Base-by-base conservation (phyloP, 75 land plant species). In the Isoetes taiwanensis region DNA sequence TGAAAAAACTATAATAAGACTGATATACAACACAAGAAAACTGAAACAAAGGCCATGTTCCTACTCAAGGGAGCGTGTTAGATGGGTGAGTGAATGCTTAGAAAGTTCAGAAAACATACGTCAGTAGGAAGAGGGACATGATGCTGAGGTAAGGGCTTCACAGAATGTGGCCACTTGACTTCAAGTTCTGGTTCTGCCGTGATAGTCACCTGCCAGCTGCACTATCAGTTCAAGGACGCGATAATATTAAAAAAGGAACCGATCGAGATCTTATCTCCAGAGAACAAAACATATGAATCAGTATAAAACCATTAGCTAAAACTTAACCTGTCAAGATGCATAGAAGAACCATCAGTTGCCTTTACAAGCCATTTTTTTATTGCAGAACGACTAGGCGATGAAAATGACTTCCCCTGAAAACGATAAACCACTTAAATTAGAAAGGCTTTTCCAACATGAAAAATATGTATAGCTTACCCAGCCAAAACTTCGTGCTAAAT, bases 401-500 rank as follows among this genome's bases (percentile, higher is more conserved):
- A 78, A 46, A 87, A 87, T 8, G 94, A 73, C 28, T 78, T 86
- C 35, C 88, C 88, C 94, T 87, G 72, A 11, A 35, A 8, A 40
- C 29, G 42, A 30, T 27, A 16, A 5, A 4, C 6, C 6, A n/a
- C n/a, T n/a, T n/a, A n/a, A n/a, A n/a, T n/a, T n/a, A n/a, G n/a
- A n/a, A n/a, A n/a, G n/a, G n/a, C 50, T 8, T 46, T 5, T 5
- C 6, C 50, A 46, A 6, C 16, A 6, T 19, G 21, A n/a, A 6
- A 46, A 8, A n/a, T 14, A 37, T 14, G 25, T 3, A 46, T 3
- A 46, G 25, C 76, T 40, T 61, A 94, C 99, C 99, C 99, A 94
- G 60, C 90, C 86, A 76, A 94, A 94, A 72, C 86, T 94, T 40
- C 99, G 84, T 14, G 96, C 57, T 2, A 94, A 64, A 68, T 94